Conservation (phyloP, 1,139 yeast genomes). For the Kodamaea alishanica region DNA sequence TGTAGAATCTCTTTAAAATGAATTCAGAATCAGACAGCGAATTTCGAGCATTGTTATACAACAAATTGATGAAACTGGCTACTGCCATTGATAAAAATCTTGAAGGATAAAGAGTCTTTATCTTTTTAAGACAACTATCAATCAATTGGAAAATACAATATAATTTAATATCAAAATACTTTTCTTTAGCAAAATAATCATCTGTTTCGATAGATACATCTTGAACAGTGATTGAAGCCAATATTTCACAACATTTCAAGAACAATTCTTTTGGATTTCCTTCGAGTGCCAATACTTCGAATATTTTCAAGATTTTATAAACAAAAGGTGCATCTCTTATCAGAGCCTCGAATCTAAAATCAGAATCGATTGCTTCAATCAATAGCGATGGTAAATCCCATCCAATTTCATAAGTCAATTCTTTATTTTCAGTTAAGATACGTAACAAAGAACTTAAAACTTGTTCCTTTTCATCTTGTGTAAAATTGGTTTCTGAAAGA, state of each 20-base stretch:
- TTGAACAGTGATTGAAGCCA: slow-evolving; percentile 27
- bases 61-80: slow-evolving; percentile 50
- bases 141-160: slow-evolving; percentile 63
- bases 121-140: slow-evolving; percentile 47
- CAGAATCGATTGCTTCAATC: slow-evolving; percentile 40
- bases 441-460: slow-evolving; percentile 36
- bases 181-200: slow-evolving; percentile 19
- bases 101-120: slow-evolving; percentile 68
- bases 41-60: slow-evolving; percentile 34
- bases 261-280: slow-evolving; percentile 83
- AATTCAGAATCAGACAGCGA: slow-evolving; percentile 34
- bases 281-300: slow-evolving; percentile 53
- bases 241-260: slow-evolving; percentile 62
- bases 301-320: slow-evolving; percentile 44
- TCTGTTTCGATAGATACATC: slow-evolving; percentile 16
- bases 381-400: slow-evolving; percentile 82
- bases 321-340: slow-evolving; percentile 35
- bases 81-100: slow-evolving; percentile 67
- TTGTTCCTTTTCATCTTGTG: slow-evolving; percentile 45
- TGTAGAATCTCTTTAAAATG: slow-evolving; percentile 56
- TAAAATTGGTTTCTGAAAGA: slow-evolving; percentile 47
- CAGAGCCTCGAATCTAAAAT: slow-evolving; percentile 12
- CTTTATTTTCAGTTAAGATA: slow-evolving; percentile 40
- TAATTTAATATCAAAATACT: slow-evolving; percentile 52
- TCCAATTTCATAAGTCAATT: slow-evolving; percentile 65